Conservation (phyloP, 345 rosid species). For the Isatis tinctoria region DNA sequence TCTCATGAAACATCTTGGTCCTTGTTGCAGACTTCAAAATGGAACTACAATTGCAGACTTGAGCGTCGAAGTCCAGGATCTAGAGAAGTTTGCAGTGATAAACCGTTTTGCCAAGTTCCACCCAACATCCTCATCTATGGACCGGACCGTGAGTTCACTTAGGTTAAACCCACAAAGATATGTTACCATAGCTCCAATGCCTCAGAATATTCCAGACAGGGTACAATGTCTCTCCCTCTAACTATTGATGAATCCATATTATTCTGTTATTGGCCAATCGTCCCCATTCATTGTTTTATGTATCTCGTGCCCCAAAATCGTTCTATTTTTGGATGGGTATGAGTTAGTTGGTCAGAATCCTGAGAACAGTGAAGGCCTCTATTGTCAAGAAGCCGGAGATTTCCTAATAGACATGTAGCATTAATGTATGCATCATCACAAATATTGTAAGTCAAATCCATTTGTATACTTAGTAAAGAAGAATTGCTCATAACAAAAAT, state of each 20-base stretch:
- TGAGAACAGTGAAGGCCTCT: conserved; percentile 17
- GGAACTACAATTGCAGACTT: conserved; percentile 59
- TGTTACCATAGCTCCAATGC: conserved; percentile 78
- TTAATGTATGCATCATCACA: conserved; percentile 11
- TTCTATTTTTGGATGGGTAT: conserved; percentile 23
- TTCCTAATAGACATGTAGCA: conserved; percentile 12
- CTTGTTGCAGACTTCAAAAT: conserved; percentile 64
- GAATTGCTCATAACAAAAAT: background rate
- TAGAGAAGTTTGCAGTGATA: conserved; percentile 73
- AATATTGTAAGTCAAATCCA: conserved; percentile 17
- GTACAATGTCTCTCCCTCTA: conserved; percentile 90
- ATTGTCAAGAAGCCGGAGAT: conserved; percentile 16
- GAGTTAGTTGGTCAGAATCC: conserved; percentile 16
- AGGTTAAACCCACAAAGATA: conserved; percentile 72
- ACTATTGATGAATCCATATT: conserved; percentile 43
- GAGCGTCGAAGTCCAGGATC: conserved; percentile 75
- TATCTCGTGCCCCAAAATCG: background rate
- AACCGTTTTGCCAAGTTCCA: conserved; percentile 94
- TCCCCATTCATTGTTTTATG: conserved; percentile 11
- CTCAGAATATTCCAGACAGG: conserved; percentile 81
- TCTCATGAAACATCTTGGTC: background rate
- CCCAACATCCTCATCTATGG: conserved; percentile 50
- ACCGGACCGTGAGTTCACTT: conserved; percentile 36
- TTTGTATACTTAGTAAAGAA: conserved; percentile 27
- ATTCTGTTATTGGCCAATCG: conserved; percentile 23